Percentiles rank a stretch among this genome's conserved stretches.
These are phyloP conservation scores for Amphicarpaea edgeworthii DNA, from an alignment of 306 rosid species.

Conservation along the genomic window DNA sequence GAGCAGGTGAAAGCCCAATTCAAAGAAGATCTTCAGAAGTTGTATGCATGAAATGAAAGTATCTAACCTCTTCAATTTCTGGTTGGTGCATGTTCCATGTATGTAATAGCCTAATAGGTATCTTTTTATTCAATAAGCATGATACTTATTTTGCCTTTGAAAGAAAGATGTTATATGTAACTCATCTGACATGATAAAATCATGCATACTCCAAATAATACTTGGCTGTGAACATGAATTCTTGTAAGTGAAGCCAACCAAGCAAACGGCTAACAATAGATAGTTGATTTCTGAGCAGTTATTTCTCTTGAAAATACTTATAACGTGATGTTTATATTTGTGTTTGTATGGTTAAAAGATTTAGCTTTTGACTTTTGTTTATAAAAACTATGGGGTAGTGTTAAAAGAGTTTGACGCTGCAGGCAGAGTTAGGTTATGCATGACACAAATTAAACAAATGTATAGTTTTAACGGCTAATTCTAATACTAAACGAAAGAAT, in stretches of 20 bases:
- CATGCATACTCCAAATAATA: not conserved
- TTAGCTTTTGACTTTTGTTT: not conserved
- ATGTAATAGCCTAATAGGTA: not conserved
- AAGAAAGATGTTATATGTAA: not conserved
- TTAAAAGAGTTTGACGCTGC: too few relatives aligned
- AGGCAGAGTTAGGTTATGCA: not conserved
- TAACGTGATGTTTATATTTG: too few relatives aligned
- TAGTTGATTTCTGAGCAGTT: not conserved
- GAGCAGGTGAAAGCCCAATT: constrained; percentile 82
- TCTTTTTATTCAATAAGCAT: not conserved
- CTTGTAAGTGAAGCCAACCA: too few relatives aligned
- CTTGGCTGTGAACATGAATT: not conserved
- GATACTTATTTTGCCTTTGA: not conserved
- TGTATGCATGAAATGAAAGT: constrained; percentile 76
- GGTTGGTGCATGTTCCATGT: not conserved
- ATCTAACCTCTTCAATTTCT: constrained; percentile 20
- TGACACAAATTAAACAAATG: not conserved
- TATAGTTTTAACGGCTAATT: too few relatives aligned
- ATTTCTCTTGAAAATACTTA: too few relatives aligned
- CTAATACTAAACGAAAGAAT: too few relatives aligned
- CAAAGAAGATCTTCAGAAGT: constrained; percentile 69
- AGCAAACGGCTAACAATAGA: not conserved
- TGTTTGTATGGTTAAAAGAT: not conserved
- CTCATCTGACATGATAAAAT: not conserved
- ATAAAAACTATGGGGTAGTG: too few relatives aligned